Percentiles rank a stretch among this genome's conserved stretches.
These are phyloP conservation scores for Acorus calamus DNA, from an alignment of 106 monocot genomes.

Conservation along the genomic window DNA sequence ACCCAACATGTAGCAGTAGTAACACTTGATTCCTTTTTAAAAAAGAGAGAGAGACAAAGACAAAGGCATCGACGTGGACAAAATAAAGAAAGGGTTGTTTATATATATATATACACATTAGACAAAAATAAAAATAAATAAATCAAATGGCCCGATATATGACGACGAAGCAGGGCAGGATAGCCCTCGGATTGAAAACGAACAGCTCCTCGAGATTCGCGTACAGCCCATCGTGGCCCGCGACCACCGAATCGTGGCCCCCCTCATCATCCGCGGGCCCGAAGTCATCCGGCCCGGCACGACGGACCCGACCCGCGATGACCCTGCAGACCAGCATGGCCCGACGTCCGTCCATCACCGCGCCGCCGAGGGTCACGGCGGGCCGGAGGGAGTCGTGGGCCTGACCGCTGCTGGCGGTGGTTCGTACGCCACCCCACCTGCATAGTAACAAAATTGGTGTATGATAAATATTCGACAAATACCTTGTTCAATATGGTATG, in stretches of 20 bases:
- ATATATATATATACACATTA: no score
- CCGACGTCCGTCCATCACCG: conserved; percentile 5
- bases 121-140: no score
- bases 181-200: conserved; percentile 67
- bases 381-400: conserved; percentile 42
- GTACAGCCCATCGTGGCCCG: conserved; percentile 6
- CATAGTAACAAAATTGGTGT: no score
- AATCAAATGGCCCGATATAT: conserved; percentile 35
- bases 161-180: conserved; percentile 87
- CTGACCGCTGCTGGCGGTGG: conserved; percentile 78
- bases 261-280: conserved; percentile 14
- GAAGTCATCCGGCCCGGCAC: not conserved
- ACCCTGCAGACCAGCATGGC: conserved; percentile 95
- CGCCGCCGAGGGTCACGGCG: not conserved
- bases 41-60: no score
- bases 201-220: conserved; percentile 73
- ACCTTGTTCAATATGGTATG: no score
- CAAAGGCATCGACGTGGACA: no score
- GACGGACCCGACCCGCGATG: conserved; percentile 62
- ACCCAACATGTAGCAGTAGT: no score
- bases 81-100: no score
- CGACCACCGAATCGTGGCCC: conserved; percentile 9
- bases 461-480: no score
- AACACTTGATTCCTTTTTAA: no score
- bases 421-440: not conserved